Evolutionary conservation across 2,329 filamentous ascomycete genomes (phyloP).

Genomic region (Sporothrix brasiliensis): DNA sequence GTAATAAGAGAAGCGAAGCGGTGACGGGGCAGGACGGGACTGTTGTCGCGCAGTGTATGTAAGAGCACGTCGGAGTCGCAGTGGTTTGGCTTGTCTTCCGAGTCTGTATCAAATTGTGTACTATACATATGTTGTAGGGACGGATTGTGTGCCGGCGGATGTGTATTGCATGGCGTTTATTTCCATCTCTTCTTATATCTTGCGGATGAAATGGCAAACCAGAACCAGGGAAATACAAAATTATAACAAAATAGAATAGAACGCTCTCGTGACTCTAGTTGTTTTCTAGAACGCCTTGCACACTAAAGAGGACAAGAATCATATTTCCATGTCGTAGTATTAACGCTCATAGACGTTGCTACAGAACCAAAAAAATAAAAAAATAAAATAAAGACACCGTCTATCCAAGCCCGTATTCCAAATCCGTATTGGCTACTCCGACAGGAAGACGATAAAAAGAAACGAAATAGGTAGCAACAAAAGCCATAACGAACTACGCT

Average conservation of each 20-base stretch:
- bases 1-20: slow-evolving; percentile 13
- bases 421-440: not conserved
- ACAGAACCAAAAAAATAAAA: not conserved
- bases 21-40: too few species aligned
- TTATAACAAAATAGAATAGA: not conserved
- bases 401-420: not conserved
- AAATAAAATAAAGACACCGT: too few species aligned
- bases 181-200: not conserved
- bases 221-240: not conserved
- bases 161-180: slow-evolving; percentile 23
- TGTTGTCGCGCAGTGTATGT: slow-evolving; percentile 14
- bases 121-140: not conserved
- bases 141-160: not conserved
- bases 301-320: not conserved
- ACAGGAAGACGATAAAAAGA: too few species aligned
- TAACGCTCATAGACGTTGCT: not conserved
- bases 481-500: too few species aligned
- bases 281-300: not conserved
- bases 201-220: not conserved
- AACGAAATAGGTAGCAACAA: not conserved
- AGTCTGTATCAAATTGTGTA: slow-evolving; percentile 25
- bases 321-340: not conserved
- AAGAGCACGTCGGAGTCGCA: not conserved
- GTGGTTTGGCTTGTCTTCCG: not conserved
- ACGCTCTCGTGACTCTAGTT: not conserved